Conservation (phyloP, 352 stramenopile species). For the Phytophthora tentaculata region DNA sequence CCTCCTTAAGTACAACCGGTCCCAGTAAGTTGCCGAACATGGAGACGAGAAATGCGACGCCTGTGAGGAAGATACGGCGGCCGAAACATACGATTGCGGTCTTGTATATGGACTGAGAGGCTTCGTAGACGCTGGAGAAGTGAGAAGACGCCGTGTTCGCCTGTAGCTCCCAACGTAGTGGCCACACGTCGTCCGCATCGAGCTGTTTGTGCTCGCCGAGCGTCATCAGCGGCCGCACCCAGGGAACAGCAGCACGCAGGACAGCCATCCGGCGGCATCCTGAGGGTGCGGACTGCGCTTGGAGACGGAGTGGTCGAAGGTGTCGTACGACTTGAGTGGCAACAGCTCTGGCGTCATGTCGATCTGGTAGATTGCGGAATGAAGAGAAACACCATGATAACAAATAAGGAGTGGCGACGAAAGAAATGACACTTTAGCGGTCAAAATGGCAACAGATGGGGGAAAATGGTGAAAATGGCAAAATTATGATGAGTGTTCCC, state of each 20-base stretch:
- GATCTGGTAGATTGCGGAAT: constrained; percentile 11
- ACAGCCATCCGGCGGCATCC: constrained; percentile 33
- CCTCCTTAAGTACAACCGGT: constrained; percentile 47
- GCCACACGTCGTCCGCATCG: constrained; percentile 49
- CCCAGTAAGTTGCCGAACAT: constrained; percentile 63
- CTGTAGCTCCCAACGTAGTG: constrained; percentile 38
- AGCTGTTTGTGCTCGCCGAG: constrained; percentile 57
- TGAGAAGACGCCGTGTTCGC: constrained; percentile 27
- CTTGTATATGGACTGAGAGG: constrained; percentile 38
- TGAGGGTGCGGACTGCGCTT: constrained; percentile 35
- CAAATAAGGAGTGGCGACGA: constrained; percentile 4
- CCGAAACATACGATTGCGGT: constrained; percentile 48
- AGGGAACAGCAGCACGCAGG: constrained; percentile 51
- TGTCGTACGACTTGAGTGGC: constrained; percentile 38
- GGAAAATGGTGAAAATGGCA: neutral
- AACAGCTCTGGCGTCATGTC: constrained; percentile 21
- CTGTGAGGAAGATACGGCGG: constrained; percentile 43
- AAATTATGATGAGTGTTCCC: constrained; percentile 12
- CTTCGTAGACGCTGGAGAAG: constrained; percentile 37
- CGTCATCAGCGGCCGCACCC: constrained; percentile 55
- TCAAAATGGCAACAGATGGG: neutral
- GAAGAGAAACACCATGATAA: neutral
- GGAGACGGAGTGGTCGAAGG: constrained; percentile 33
- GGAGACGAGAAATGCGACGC: constrained; percentile 48
- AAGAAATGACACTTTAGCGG: constrained; percentile 4